Base-by-base conservation (phyloP, 2,329 filamentous ascomycete genomes). In the Apiospora saccharicola region DNA sequence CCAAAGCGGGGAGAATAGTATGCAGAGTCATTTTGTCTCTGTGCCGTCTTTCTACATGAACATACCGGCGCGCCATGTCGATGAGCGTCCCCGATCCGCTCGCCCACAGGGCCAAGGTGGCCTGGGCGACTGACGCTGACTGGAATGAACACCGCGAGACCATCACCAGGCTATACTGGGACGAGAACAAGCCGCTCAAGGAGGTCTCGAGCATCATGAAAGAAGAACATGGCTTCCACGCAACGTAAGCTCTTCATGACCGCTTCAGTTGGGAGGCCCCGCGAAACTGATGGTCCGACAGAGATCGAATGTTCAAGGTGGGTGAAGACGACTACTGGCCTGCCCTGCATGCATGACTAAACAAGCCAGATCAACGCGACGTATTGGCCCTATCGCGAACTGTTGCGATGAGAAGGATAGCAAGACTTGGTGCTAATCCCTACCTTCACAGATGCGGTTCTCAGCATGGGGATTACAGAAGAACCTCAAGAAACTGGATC, bases 131-230 rank as follows among this genome's bases (percentile, higher is more conserved):
- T 41, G 67, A 73, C 19, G 72, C 70, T 44, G 74, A 77, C 71
- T 75, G 75, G 75, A 73, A 68, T 12, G 68, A 34, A 44, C 72
- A 75, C 67, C 75, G 71, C 72, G 71, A 75, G 22, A 72, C 70
- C 0, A 75, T 76, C 30, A 74, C 73, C n/a, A 68, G 71, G 5
- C 73, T 77, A 10, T 76, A 76, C 43, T 74, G 75, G 70, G 72
- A 75, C 30, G 73, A 77, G 70, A 72, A 74, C 68, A 76, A 68
- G 57, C 71, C 74, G 16, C 68, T 76, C 26, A 75, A 73, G 26
- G 75, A 76, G 46, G 74, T 77, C 22, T 69, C 76, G 71, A 71
- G 70, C 2, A 73, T 73, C 14, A 77, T 77, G 76, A 71, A 71
- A 46, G 70, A 70, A 43, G 71, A 75, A 8, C 72, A 77, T 67